Base-by-base conservation (phyloP, 2,329 filamentous ascomycete species). In the Rasamsonia emersonii region DNA sequence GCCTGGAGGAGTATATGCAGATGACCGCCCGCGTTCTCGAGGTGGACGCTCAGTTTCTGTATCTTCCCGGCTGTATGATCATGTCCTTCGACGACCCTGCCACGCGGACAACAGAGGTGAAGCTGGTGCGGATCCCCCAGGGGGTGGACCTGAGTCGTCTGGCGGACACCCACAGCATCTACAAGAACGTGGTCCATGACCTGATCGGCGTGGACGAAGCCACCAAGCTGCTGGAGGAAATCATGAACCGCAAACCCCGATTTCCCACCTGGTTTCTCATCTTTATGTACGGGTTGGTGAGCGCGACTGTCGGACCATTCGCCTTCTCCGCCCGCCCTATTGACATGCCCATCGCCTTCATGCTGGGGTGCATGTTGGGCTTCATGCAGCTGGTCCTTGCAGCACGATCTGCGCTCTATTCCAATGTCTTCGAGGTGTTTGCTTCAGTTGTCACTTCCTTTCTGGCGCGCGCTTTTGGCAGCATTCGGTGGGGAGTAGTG, bases 21-120 rank as follows among this genome's bases (percentile, higher is more conserved):
- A 93, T 88, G 82, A 86, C 83, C 5, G 80, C 86, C 2, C 73
- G 82, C 9, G 82, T 91, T 2, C 70, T 94, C 17, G 82, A 86
- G 56, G 88, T 93, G 16, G 82, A 93, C 41, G 81, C 79, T 4
- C 85, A 93, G 49, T 94, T 91, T 46, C 63, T 93, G 14, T 94
- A 94, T 53, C 75, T 94, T 18, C 86, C 86, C 0, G 82, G 82
- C 0, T 89, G 82, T 49, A 93, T 93, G 86, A 81, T 93, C 33
- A 79, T 93, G 52, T 88, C 84, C 3, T 94, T 94, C 50, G 86
- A 75, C 28, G 61, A 66, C 39, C 45, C 50, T 3, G 43, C 51
- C 3, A 63, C 60, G 4, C 59, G 63, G 32, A 64, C 60, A 4
- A 59, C 59, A 1, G 61, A 65, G 37, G 53, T 65, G 30, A 60